A percentile compares a stretch with the other conserved stretches of the same genome.
Conservation (phyloP, 2,329 filamentous ascomycete species). For the Apiospora malaysiana region DNA sequence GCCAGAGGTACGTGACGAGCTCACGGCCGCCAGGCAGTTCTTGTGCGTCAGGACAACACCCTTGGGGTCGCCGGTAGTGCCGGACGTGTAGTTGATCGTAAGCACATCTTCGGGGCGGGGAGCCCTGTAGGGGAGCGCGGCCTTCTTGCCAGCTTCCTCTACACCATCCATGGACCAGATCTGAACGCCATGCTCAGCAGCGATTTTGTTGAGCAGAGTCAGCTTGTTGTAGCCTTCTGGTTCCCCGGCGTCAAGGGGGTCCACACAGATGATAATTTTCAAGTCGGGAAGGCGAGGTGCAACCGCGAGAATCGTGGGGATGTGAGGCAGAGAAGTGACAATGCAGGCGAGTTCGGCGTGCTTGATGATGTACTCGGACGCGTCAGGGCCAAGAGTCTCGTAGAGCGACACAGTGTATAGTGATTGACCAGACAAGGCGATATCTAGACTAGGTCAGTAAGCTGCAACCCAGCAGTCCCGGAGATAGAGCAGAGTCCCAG, state of each 20-base stretch:
- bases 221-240: constrained; percentile 78
- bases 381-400: constrained; percentile 90
- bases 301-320: constrained; percentile 81
- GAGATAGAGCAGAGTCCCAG: not conserved
- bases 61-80: constrained; percentile 83
- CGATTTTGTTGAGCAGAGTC: constrained; percentile 77
- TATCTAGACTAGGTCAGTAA: constrained; percentile 58
- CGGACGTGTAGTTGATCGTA: constrained; percentile 92
- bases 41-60: constrained; percentile 83
- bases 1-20: constrained; percentile 62
- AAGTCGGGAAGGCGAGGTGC: constrained; percentile 76
- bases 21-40: constrained; percentile 77
- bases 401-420: constrained; percentile 94
- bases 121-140: constrained; percentile 72
- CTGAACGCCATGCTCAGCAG: constrained; percentile 73
- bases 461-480: not conserved
- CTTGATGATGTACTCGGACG: constrained; percentile 95
- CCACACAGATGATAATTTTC: constrained; percentile 87
- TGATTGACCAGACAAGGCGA: constrained; percentile 85
- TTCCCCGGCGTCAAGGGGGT: constrained; percentile 82
- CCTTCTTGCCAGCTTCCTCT: constrained; percentile 77
- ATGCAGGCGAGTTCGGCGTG: constrained; percentile 80
- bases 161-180: constrained; percentile 83
- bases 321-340: constrained; percentile 79
- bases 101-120: constrained; percentile 77